Percentiles rank a stretch among this genome's conserved stretches.
These are phyloP conservation scores for Singerocomus inundabilis DNA, from an alignment of 1,284 basidiomycete species.

Conservation along the genomic window DNA sequence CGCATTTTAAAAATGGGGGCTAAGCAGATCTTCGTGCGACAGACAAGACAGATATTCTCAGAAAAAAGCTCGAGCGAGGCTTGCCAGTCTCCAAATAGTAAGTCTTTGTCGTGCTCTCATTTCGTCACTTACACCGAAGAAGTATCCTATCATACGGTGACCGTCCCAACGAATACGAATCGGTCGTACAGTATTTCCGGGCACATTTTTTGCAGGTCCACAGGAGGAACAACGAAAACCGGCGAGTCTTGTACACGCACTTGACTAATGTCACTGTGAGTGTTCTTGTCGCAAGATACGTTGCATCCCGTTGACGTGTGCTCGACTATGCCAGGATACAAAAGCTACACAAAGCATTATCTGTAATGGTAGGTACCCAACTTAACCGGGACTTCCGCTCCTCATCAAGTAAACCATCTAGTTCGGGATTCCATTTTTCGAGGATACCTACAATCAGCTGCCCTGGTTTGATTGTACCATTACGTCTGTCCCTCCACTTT, in stretches of 20 bases:
- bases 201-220: constrained; percentile 82
- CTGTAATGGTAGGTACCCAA: constrained; percentile 57
- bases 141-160: constrained; percentile 83
- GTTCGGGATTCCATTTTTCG: constrained; percentile 73
- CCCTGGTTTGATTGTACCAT: constrained; percentile 46
- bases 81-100: constrained; percentile 76
- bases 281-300: constrained; percentile 13
- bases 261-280: constrained; percentile 76
- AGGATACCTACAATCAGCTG: constrained; percentile 68
- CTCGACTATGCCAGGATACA: constrained; percentile 53
- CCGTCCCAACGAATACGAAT: constrained; percentile 73
- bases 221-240: constrained; percentile 72
- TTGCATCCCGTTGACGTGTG: constrained; percentile 1
- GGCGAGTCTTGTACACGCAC: constrained; percentile 75
- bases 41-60: constrained; percentile 79
- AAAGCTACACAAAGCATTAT: constrained; percentile 80
- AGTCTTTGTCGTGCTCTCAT: constrained; percentile 24
- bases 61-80: constrained; percentile 63
- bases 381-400: constrained; percentile 3
- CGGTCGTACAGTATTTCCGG: constrained; percentile 78
- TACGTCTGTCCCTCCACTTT: background rate
- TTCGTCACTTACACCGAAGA: constrained; percentile 12
- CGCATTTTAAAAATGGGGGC: constrained; percentile 4
- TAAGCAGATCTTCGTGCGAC: constrained; percentile 11
- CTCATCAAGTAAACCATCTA: constrained; percentile 28